Evolutionary conservation across 2,329 filamentous ascomycete species (phyloP), one percentile per base, ranked within the genome.

Genomic region (Chalaropsis thielavioides): DNA sequence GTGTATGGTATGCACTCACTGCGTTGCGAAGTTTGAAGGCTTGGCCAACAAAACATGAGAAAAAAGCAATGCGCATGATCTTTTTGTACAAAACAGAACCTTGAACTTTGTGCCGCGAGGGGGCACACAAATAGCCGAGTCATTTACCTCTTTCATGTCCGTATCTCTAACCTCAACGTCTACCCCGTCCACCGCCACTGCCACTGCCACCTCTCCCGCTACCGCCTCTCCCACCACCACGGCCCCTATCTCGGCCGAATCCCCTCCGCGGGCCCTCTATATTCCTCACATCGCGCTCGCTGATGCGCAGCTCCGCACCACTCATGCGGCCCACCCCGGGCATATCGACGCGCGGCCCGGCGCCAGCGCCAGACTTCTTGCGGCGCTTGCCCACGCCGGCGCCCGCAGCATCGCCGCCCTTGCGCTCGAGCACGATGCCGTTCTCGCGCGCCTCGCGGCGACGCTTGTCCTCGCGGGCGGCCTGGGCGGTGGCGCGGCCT

Each of bases 401-500:
- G 44, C 31, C 6, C 2, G 3, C n/a, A 17, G 40, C 54, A 41
- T 63, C 77, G 64, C 71, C 70, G 31, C 51, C 69, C 38, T 31
- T 72, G 68, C 79, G 80, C 78, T 97, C 94, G 41, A 97, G 77
- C 61, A 97, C 85, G 70, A 97, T 86, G 5, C 92, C 94, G 70
- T 92, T 95, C 79, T 97, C 92, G 71, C 81, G 84, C 1, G 94
- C 94, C 73, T 96, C 90, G 49, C 79, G 80, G 44, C 92, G 79
- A 62, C 92, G 78, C 76, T 82, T 88, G 13, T 81, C 77, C 73
- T 96, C 92, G 67, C 83, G 83, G 35, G 78, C 75, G 1, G 74
- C 78, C 24, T 83, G 82, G 63, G 91, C 90, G 1, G 82, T 81
- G 17, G 78, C 77, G 67, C 97, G 96, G n/a, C 92, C 92, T 75